phyloP scores from a whole-genome alignment of 176 grass and related monocot genomes.

The Rhynchospora breviuscula region DNA sequence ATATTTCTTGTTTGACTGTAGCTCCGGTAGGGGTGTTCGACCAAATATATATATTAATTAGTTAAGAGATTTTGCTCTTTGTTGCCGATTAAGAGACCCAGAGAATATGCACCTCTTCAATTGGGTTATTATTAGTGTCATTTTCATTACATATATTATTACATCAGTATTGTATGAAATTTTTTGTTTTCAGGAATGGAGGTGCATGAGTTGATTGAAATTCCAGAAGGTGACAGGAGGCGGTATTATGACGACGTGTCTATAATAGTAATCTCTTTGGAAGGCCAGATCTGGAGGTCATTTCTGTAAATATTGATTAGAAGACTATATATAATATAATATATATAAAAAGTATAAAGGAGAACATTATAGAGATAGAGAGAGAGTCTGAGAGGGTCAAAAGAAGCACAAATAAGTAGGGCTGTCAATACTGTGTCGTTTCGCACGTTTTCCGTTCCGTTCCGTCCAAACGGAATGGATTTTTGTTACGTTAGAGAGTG shows the following conservation, averaged over 20 bases:
- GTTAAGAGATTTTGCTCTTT: neutral
- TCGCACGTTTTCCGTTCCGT: no score
- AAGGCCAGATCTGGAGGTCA: constrained; percentile 95
- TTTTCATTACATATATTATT: neutral
- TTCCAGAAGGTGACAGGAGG: constrained; percentile 82
- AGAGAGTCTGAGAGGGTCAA: neutral
- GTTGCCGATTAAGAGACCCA: neutral
- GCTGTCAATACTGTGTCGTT: no score
- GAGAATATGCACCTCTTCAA: neutral
- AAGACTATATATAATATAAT: constrained; percentile 31
- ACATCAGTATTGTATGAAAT: neutral
- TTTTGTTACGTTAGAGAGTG: no score
- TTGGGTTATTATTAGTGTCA: neutral
- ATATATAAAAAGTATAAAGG: constrained; percentile 29
- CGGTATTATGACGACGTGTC: constrained; percentile 90
- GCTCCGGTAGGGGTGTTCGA: neutral
- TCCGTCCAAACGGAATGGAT: no score
- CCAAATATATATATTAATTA: no score
- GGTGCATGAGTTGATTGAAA: constrained; percentile 83
- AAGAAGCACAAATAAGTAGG: neutral
- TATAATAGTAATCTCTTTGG: constrained; percentile 86
- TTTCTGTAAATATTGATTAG: constrained; percentile 72
- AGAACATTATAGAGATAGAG: neutral
- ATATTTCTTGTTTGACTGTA: neutral
- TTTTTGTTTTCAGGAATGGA: constrained; percentile 64